Conservation (phyloP, 768 basidiomycete genomes). For the Russula sp. region DNA sequence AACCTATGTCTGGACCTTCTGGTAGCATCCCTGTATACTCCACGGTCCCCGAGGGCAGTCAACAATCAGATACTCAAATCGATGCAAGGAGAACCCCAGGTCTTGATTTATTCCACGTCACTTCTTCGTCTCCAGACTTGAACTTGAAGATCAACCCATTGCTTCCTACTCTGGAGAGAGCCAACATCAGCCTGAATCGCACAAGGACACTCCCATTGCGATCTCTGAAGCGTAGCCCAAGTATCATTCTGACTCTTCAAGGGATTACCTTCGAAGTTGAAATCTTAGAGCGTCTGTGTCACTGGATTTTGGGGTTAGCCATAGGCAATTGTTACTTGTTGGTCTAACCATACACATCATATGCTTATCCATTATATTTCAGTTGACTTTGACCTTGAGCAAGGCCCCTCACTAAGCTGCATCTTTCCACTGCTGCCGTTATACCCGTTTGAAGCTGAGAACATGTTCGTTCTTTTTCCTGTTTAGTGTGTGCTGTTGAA, state of each 20-base stretch:
- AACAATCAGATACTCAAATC: not conserved
- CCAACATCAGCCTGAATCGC: slow-evolving; percentile 1
- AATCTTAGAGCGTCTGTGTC: slow-evolving; percentile 42
- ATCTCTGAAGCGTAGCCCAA: slow-evolving; percentile 23
- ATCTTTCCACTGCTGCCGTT: slow-evolving; percentile 63
- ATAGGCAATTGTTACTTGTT: slow-evolving; percentile 41
- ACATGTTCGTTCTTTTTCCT: slow-evolving; percentile 53
- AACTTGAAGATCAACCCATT: slow-evolving; percentile 17
- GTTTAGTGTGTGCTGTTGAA: slow-evolving; percentile 7
- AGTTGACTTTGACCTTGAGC: slow-evolving; percentile 88
- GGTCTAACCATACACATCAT: not conserved
- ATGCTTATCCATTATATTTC: slow-evolving; percentile 15
- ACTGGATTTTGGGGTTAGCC: slow-evolving; percentile 63
- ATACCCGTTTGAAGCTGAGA: slow-evolving; percentile 63
- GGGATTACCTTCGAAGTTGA: slow-evolving; percentile 42
- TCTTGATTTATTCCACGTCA: slow-evolving; percentile 12
- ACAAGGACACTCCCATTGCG: slow-evolving; percentile 33
- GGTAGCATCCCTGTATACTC: not conserved
- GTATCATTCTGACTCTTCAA: slow-evolving; percentile 21
- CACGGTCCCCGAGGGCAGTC: not conserved
- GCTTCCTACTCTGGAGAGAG: not conserved
- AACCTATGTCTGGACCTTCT: not conserved
- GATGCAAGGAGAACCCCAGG: not conserved
- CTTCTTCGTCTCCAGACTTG: slow-evolving; percentile 23
- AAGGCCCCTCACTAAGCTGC: slow-evolving; percentile 70